Evolutionary conservation across 2,329 filamentous ascomycete genomes (phyloP).

Genomic region (Ophiocordyceps australis): DNA sequence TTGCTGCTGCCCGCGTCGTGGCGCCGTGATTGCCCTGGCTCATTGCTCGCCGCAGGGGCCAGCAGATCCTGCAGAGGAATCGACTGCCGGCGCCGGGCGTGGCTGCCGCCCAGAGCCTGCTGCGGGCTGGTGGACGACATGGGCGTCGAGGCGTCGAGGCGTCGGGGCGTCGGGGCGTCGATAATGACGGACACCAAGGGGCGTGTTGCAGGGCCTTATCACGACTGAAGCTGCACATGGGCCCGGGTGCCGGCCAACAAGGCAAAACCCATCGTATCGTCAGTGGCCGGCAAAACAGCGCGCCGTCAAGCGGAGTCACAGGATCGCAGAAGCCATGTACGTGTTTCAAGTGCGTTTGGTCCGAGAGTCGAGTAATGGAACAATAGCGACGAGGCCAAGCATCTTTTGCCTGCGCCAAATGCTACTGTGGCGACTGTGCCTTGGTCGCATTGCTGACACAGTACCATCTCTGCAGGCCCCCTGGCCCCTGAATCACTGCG

Average conservation of each 20-base stretch:
- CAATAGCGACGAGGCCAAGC: background rate
- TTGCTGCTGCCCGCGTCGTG: constrained; percentile 8
- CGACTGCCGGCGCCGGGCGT: constrained; percentile 19
- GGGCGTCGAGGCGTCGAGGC: constrained; percentile 1
- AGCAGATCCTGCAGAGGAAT: constrained; percentile 54
- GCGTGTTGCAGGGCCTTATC: constrained; percentile 2
- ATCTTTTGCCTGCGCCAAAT: too few relatives aligned
- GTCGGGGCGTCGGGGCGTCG: too few relatives aligned
- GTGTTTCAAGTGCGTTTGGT: constrained; percentile 1
- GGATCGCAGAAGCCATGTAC: background rate
- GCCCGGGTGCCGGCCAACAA: background rate
- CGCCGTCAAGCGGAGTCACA: too few relatives aligned
- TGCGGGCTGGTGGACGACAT: constrained; percentile 17
- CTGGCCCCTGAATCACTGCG: too few relatives aligned
- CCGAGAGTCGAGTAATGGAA: background rate
- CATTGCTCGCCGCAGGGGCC: constrained; percentile 4
- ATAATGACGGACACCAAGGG: background rate
- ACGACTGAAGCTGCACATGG: constrained; percentile 1
- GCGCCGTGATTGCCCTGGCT: constrained; percentile 2
- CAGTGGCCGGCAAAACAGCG: too few relatives aligned
- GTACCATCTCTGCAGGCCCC: too few relatives aligned
- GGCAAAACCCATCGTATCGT: too few relatives aligned
- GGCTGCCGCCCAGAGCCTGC: too few relatives aligned
- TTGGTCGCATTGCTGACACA: too few relatives aligned
- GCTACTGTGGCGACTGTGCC: too few relatives aligned